Conservation (phyloP, 768 basidiomycete genomes). For the Rhodotorula babjevae region DNA sequence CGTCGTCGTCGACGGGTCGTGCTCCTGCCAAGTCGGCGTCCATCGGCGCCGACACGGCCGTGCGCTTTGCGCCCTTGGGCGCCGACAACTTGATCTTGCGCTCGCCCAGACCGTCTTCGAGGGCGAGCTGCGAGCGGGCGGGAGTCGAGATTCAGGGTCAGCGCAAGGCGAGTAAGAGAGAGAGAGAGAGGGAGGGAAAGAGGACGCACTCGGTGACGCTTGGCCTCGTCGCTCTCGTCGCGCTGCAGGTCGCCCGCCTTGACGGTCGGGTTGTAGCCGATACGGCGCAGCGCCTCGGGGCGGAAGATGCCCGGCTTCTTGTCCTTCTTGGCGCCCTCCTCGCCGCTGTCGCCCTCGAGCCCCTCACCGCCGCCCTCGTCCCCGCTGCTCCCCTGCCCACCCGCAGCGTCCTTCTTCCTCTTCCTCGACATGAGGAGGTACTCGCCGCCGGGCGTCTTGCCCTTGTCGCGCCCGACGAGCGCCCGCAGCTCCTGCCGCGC, state of each 20-base stretch:
- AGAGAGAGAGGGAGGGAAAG: background rate
- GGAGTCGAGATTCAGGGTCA: background rate
- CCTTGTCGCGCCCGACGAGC: slow-evolving; percentile 22
- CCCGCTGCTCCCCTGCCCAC: background rate
- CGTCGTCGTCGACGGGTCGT: slow-evolving; percentile 18
- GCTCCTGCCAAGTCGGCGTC: background rate
- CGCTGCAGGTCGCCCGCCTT: slow-evolving; percentile 4
- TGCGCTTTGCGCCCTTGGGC: slow-evolving; percentile 2
- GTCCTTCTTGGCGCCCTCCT: background rate
- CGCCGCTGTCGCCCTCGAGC: background rate
- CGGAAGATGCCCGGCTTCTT: slow-evolving; percentile 8
- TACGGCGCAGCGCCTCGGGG: slow-evolving; percentile 21
- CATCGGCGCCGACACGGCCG: background rate
- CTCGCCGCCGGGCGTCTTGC: slow-evolving; percentile 25
- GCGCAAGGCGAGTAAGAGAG: background rate
- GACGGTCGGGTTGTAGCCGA: slow-evolving; percentile 32
- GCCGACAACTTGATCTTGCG: slow-evolving; percentile 22
- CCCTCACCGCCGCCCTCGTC: background rate
- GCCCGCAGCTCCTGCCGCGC: slow-evolving; percentile 17
- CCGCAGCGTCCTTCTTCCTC: background rate
- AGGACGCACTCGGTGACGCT: slow-evolving; percentile 12
- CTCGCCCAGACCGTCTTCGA: slow-evolving; percentile 11
- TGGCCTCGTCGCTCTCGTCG: slow-evolving; percentile 16
- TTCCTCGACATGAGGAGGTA: slow-evolving; percentile 9
- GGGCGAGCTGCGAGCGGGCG: slow-evolving; percentile 1